phyloP scores from a whole-genome alignment of 805 yeast species.

The Saturnispora gosingensis region DNA sequence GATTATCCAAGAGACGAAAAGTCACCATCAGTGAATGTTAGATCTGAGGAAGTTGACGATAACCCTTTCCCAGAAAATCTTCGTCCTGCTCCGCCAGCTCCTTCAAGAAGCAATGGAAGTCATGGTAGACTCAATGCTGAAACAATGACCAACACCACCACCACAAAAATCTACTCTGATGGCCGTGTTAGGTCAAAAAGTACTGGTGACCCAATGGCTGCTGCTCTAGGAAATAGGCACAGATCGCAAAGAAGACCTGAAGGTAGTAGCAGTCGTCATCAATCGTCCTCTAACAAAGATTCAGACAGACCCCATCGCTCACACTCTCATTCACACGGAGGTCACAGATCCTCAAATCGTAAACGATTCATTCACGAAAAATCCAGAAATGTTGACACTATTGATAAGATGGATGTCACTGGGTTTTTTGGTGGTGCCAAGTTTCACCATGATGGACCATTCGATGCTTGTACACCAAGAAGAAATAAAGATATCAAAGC shows the following conservation, averaged over 20 bases:
- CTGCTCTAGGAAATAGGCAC: neutral
- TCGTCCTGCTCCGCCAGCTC: constrained; percentile 13
- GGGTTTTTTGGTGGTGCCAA: constrained; percentile 88
- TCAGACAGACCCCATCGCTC: constrained; percentile 19
- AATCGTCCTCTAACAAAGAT: constrained; percentile 13
- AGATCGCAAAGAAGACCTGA: constrained; percentile 5
- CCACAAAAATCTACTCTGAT: constrained; percentile 22
- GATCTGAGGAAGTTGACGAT: constrained; percentile 17
- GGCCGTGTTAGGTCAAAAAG: constrained; percentile 27
- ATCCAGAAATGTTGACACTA: constrained; percentile 79
- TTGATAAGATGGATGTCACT: constrained; percentile 92
- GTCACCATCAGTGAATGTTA: constrained; percentile 42
- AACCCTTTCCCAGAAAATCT: constrained; percentile 21
- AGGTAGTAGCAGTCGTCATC: constrained; percentile 7
- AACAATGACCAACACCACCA: constrained; percentile 18
- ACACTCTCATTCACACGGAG: constrained; percentile 28
- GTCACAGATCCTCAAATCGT: constrained; percentile 18
- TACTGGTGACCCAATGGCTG: constrained; percentile 18
- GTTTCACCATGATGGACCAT: constrained; percentile 98
- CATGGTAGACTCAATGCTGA: constrained; percentile 8
- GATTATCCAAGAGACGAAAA: constrained; percentile 34
- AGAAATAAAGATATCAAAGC: constrained; percentile 65
- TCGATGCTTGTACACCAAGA: constrained; percentile 97
- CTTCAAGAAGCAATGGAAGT: neutral
- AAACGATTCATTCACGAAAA: constrained; percentile 36